Base-by-base conservation (phyloP, 1,284 basidiomycete species). In the Microstroma glucosiphilum region DNA sequence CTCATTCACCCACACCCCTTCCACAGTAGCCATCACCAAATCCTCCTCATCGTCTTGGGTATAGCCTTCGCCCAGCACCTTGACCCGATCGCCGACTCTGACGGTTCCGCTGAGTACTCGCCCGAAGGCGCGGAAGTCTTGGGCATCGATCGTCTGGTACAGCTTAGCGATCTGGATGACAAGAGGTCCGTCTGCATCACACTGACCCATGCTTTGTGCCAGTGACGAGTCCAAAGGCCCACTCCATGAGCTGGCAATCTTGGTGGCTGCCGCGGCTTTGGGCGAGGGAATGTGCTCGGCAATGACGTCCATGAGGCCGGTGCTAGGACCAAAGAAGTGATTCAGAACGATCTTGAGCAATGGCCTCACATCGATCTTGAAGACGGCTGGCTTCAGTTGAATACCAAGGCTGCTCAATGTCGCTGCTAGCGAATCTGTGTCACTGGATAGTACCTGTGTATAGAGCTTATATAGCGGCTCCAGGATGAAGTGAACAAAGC, bases 1-100 rank as follows among this genome's bases (percentile, higher is more conserved):
- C 82, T 97, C 90, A 78, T 86, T 86, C 65, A 97, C 86, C 88
- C 91, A 91, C 40, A 97, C 83, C 63, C 88, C 87, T 70, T 96
- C 92, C 6, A 97, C 86, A 2, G 83, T 85, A n/a, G 86, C 87
- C 67, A 87, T 86, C 76, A 88, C 86, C 91, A 97, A 94, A 78
- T 99, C 96, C 81, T 99, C 96, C 81, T 98, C 94, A 75, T 98
- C 96, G 74, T 97, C 93, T 13, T 90, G 89, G 11, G 92, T 94
- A 80, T 92, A 99, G 0, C 91, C 90, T 80, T 97, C 94, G 61
- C 96, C 96, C 11, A 98, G 84, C n/a, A 98, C 93, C 81, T 94
- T 96, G 71, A 99, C 85, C 37, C 87, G 83, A 82, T 86, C 85
- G 6, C 92, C 92, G 68, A 89, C 87, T 71, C 84, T 83, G 15